Conservation (phyloP, 768 basidiomycete genomes). For the Agrocybe pediades region DNA sequence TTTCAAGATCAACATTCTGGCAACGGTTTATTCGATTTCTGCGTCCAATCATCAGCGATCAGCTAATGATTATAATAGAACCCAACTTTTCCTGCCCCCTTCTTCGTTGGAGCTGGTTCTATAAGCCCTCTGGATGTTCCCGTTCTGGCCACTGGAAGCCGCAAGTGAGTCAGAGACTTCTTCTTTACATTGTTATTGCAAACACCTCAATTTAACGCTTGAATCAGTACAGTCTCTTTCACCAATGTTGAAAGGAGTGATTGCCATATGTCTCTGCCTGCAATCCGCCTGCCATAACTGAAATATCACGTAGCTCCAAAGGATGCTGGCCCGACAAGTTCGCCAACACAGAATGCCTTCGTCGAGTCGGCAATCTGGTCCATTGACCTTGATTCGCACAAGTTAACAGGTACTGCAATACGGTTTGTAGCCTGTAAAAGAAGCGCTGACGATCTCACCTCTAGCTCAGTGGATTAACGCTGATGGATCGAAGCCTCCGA, state of each 20-base stretch:
- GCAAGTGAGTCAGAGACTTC: slow-evolving; percentile 19
- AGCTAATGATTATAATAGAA: slow-evolving; percentile 29
- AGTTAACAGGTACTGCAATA: slow-evolving; percentile 38
- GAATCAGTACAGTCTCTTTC: slow-evolving; percentile 32
- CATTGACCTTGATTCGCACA: slow-evolving; percentile 34
- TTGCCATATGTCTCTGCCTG: neutral
- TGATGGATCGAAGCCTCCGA: slow-evolving; percentile 38
- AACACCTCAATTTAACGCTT: neutral
- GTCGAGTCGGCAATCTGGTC: slow-evolving; percentile 53
- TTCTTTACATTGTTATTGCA: neutral
- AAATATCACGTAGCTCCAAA: slow-evolving; percentile 27
- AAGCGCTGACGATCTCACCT: neutral
- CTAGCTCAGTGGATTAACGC: slow-evolving; percentile 49
- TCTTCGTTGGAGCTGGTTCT: slow-evolving; percentile 39
- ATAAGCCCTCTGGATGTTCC: neutral
- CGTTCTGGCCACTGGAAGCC: slow-evolving; percentile 12
- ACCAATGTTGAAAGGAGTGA: slow-evolving; percentile 39
- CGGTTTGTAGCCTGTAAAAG: neutral
- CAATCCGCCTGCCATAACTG: neutral
- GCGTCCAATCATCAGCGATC: neutral
- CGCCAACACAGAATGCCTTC: slow-evolving; percentile 15
- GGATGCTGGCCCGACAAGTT: slow-evolving; percentile 30
- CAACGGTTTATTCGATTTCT: slow-evolving; percentile 27
- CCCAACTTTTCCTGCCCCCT: slow-evolving; percentile 35
- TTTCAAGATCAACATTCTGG: slow-evolving; percentile 32